Percentiles rank a stretch among this genome's conserved stretches.
phyloP scores from a whole-genome alignment of 352 stramenopile species.

The Phytophthora boehmeriae region DNA sequence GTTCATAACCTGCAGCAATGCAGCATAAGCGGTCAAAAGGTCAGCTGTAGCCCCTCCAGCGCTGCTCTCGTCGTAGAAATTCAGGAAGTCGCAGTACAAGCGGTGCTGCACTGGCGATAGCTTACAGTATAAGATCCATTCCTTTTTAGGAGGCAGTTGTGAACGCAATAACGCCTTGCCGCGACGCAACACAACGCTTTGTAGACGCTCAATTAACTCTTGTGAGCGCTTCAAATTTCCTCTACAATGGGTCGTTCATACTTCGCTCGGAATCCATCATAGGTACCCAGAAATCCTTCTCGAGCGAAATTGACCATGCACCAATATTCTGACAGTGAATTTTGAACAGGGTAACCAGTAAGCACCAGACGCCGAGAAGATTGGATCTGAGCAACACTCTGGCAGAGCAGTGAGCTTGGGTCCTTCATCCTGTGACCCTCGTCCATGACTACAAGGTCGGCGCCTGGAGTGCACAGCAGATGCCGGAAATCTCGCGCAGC shows the following conservation, averaged over 20 bases:
- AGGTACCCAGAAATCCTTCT: conserved; percentile 68
- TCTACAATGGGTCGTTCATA: conserved; percentile 88
- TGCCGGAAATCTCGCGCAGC: conserved; percentile 54
- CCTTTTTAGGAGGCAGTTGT: conserved; percentile 81
- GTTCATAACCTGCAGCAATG: conserved; percentile 88
- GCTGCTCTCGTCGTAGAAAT: conserved; percentile 49
- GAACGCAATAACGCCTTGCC: conserved; percentile 66
- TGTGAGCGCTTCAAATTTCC: conserved; percentile 54
- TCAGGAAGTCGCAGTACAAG: conserved; percentile 82
- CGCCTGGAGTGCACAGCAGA: conserved; percentile 67
- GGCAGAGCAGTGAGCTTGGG: conserved; percentile 81
- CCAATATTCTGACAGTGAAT: conserved; percentile 93
- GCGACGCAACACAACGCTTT: conserved; percentile 75
- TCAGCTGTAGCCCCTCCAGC: conserved; percentile 50
- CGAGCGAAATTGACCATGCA: conserved; percentile 92
- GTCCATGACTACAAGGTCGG: conserved; percentile 85
- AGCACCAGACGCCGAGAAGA: conserved; percentile 88
- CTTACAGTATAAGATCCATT: conserved; percentile 90
- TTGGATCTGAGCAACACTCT: conserved; percentile 78
- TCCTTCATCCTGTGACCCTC: conserved; percentile 91
- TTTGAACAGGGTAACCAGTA: conserved; percentile 95
- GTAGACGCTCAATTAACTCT: conserved; percentile 71
- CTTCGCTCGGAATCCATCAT: conserved; percentile 74
- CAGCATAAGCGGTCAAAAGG: conserved; percentile 79
- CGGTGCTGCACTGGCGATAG: conserved; percentile 78